Conservation (phyloP, 2,329 filamentous ascomycete genomes). For the Lithohypha guttulata region DNA sequence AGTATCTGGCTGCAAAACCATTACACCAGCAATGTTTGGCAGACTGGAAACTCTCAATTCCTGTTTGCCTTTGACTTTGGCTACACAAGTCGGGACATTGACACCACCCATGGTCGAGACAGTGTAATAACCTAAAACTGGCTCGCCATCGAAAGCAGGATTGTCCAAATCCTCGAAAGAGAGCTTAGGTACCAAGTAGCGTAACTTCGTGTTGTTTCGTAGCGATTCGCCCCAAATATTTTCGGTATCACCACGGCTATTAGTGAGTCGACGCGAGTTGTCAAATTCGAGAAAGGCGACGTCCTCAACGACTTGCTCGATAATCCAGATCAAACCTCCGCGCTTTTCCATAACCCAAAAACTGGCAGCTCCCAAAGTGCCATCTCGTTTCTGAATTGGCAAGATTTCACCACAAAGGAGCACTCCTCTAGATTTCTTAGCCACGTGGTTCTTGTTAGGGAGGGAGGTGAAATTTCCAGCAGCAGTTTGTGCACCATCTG, state of each 20-base stretch:
- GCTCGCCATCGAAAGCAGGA: background rate
- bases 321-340: slow-evolving; percentile 87
- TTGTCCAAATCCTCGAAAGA: slow-evolving; percentile 58
- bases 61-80: slow-evolving; percentile 57
- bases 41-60: slow-evolving; percentile 84
- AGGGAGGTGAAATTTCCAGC: no score
- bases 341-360: slow-evolving; percentile 98
- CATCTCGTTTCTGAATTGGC: slow-evolving; percentile 92
- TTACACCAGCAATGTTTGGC: slow-evolving; percentile 92
- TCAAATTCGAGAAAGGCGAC: slow-evolving; percentile 67
- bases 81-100: slow-evolving; percentile 74
- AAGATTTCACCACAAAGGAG: slow-evolving; percentile 95
- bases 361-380: slow-evolving; percentile 80
- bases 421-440: slow-evolving; percentile 73
- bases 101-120: slow-evolving; percentile 65
- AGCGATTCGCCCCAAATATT: slow-evolving; percentile 70
- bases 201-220: slow-evolving; percentile 60
- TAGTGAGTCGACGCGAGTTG: slow-evolving; percentile 62
- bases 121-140: slow-evolving; percentile 61
- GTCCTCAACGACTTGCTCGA: slow-evolving; percentile 96
- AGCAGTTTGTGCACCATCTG: slow-evolving; percentile 44
- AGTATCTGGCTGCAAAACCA: slow-evolving; percentile 72
- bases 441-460: slow-evolving; percentile 53
- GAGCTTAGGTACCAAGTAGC: slow-evolving; percentile 68
- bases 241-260: slow-evolving; percentile 62